Percentiles rank a stretch among this genome's conserved stretches.
These are phyloP conservation scores for Gentiana macrophylla DNA, from an alignment of 257 asterid species.

Conservation along the genomic window DNA sequence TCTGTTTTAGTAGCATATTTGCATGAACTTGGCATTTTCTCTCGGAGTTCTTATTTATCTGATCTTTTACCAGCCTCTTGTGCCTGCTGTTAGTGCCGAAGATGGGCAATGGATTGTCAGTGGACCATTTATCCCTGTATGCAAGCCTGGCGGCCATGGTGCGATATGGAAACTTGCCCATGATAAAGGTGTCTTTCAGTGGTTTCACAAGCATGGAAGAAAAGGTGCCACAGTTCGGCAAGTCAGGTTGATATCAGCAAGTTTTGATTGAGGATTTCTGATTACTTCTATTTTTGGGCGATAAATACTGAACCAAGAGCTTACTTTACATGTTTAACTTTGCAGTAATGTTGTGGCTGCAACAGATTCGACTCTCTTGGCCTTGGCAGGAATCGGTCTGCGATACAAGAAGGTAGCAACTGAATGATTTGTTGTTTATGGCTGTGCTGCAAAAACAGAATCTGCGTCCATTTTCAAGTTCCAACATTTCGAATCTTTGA, in stretches of 20 bases:
- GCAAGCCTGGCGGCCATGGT: slow-evolving; percentile 99
- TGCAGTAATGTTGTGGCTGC: slow-evolving; percentile 97
- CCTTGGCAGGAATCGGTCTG: slow-evolving; percentile 97
- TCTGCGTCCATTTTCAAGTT: not conserved
- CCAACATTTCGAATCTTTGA: not conserved
- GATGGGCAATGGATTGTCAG: slow-evolving; percentile 85
- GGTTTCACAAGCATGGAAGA: slow-evolving; percentile 72
- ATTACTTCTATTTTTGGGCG: slow-evolving; percentile 3
- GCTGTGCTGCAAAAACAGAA: not conserved
- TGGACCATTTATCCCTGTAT: slow-evolving; percentile 60
- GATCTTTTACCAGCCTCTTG: slow-evolving; percentile 81
- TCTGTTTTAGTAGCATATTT: not conserved
- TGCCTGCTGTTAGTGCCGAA: slow-evolving; percentile 91
- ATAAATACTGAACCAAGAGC: slow-evolving; percentile 14
- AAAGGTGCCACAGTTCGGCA: slow-evolving; percentile 96
- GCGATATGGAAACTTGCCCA: slow-evolving; percentile 98
- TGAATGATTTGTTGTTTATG: slow-evolving; percentile 8
- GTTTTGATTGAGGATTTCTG: not conserved
- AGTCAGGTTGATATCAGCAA: slow-evolving; percentile 45
- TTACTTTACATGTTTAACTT: slow-evolving; percentile 32
- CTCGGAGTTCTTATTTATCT: slow-evolving; percentile 10
- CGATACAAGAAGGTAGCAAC: slow-evolving; percentile 63
- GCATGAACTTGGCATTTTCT: not conserved
- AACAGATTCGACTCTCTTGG: slow-evolving; percentile 85
- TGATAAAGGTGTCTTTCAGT: slow-evolving; percentile 84